phyloP scores from a whole-genome alignment of 1,284 basidiomycete species.

The Peniophora sp. region DNA sequence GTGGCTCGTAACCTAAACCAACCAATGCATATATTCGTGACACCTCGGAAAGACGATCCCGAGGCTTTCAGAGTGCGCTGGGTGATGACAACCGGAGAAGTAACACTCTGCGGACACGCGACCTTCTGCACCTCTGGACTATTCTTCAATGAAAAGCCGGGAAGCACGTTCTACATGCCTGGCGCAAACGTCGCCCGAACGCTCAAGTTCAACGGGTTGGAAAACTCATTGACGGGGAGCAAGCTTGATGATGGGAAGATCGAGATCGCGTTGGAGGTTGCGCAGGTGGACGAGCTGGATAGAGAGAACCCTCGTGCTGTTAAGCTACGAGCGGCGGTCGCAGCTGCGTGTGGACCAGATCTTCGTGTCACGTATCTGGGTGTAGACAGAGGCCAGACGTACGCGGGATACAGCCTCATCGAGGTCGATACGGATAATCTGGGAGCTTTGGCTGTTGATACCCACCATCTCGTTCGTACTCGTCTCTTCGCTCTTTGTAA shows the following conservation, averaged over 20 bases:
- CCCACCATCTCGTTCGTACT: too few relatives aligned
- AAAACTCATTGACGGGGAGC: too few relatives aligned
- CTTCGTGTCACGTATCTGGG: conserved; percentile 26
- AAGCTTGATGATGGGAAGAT: conserved; percentile 17
- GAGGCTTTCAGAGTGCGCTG: too few relatives aligned
- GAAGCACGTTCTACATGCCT: too few relatives aligned
- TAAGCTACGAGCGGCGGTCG: conserved; percentile 19
- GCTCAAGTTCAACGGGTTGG: too few relatives aligned
- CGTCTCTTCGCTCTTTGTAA: too few relatives aligned
- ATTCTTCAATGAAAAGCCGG: too few relatives aligned
- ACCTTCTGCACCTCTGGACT: conserved; percentile 19
- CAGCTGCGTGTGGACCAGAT: conserved; percentile 29
- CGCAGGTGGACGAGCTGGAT: conserved; percentile 1
- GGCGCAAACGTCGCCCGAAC: too few relatives aligned
- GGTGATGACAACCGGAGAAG: too few relatives aligned
- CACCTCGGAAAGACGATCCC: background rate
- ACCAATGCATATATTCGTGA: background rate
- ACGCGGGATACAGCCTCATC: conserved; percentile 30
- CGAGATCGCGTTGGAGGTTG: conserved; percentile 27
- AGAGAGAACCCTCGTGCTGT: conserved; percentile 15
- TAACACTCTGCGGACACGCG: conserved; percentile 39
- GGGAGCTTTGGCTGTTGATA: conserved; percentile 14
- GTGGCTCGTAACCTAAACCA: background rate
- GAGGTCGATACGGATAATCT: conserved; percentile 38
- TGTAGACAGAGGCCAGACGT: conserved; percentile 27